A percentile compares a stretch with the other conserved stretches of the same genome.
phyloP scores from a whole-genome alignment of 1,284 basidiomycete genomes.

The Xerocomus alliaceus region DNA sequence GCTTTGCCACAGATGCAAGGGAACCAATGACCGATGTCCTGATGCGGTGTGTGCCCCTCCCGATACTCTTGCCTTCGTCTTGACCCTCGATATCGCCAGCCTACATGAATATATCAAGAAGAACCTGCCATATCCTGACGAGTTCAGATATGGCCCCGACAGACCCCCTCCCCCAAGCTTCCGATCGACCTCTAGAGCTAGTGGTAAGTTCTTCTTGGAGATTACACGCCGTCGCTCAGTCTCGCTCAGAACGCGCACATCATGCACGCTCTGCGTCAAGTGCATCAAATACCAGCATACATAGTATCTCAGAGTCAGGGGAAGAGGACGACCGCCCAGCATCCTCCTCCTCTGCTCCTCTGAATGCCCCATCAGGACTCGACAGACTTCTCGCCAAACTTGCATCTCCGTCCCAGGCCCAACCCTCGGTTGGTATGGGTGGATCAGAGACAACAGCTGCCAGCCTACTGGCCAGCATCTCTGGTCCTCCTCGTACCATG shows the following conservation, averaged over 20 bases:
- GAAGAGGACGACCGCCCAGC: conserved; percentile 32
- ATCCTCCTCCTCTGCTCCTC: conserved; percentile 19
- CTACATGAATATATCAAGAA: conserved; percentile 68
- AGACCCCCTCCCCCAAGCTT: conserved; percentile 56
- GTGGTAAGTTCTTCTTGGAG: conserved; percentile 29
- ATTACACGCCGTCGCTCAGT: conserved; percentile 18
- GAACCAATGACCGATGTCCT: conserved; percentile 74
- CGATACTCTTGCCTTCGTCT: not conserved
- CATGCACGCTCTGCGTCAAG: conserved; percentile 39
- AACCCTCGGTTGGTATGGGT: conserved; percentile 16
- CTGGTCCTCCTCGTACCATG: conserved; percentile 36
- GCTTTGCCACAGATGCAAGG: conserved; percentile 71
- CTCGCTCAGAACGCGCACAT: conserved; percentile 29
- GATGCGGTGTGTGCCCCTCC: conserved; percentile 54
- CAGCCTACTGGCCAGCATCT: conserved; percentile 34
- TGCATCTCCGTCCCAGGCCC: conserved; percentile 29
- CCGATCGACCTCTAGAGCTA: conserved; percentile 39
- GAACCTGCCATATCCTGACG: conserved; percentile 69
- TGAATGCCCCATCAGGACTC: conserved; percentile 53
- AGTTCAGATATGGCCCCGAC: conserved; percentile 71
- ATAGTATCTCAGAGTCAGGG: conserved; percentile 42
- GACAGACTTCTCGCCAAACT: conserved; percentile 70
- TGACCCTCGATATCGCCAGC: conserved; percentile 43
- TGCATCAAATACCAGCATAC: conserved; percentile 44
- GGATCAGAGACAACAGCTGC: conserved; percentile 39